phyloP scores from a whole-genome alignment of 139 green algal species.

The Chlamydomonas sp. region DNA sequence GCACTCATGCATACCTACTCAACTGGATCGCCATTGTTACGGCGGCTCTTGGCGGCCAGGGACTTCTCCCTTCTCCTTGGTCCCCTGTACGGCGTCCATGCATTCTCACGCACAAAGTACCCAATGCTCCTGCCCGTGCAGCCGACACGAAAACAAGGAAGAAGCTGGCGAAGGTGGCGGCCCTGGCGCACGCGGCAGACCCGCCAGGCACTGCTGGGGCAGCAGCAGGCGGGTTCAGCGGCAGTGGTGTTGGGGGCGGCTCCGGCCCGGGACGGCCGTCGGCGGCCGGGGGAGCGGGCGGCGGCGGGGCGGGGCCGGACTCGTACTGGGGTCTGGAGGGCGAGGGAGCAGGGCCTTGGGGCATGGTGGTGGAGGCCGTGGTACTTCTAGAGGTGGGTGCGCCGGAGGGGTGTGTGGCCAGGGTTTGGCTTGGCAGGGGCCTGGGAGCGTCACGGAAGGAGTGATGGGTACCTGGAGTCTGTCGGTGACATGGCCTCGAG shows the following conservation, averaged over 20 bases:
- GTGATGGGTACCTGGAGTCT: too few species aligned
- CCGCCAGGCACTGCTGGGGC: not conserved
- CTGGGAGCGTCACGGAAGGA: too few species aligned
- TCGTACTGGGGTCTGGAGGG: not conserved
- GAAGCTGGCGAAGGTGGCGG: slow-evolving; percentile 28
- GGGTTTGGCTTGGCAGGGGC: not conserved
- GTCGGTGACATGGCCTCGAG: too few species aligned
- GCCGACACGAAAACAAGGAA: slow-evolving; percentile 35
- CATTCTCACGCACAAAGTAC: too few species aligned
- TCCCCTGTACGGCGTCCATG: too few species aligned
- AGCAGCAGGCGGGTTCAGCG: not conserved
- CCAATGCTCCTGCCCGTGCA: not conserved
- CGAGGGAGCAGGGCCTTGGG: not conserved
- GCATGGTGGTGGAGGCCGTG: slow-evolving; percentile 36
- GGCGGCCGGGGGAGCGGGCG: not conserved
- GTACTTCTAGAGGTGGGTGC: slow-evolving; percentile 26
- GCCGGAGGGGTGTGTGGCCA: not conserved
- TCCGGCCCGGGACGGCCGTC: not conserved
- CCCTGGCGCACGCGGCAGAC: slow-evolving; percentile 17
- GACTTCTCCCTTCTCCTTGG: too few species aligned
- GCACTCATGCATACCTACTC: too few species aligned
- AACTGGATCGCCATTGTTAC: too few species aligned
- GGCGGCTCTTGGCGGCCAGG: too few species aligned
- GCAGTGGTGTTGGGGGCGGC: not conserved
- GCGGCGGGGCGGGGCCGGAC: not conserved